Evolutionary conservation across 2,329 filamentous ascomycete genomes (phyloP), one percentile per base, ranked within the genome.

Genomic region (Penicillium sp.): DNA sequence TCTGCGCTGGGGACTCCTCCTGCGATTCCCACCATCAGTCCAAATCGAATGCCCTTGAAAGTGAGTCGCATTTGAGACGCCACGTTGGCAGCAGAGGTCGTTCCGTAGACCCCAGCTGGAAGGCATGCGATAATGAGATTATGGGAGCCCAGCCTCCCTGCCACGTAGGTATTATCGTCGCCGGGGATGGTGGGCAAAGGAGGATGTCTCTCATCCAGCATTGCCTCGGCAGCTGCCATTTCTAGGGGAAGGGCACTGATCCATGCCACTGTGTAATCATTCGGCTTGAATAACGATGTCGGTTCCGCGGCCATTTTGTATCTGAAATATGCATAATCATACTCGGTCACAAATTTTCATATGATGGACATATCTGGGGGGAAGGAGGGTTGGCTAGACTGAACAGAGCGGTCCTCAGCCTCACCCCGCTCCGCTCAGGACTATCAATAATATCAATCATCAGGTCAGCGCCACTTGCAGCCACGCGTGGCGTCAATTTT

Each of bases 21-120:
- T 2, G 74, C 79, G 56, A 81, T 78, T 26, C 80, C 80, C 1
- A 83, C 78, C 75, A 83, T 78, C 2, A 82, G 68, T 5, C 75
- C 73, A 46, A 81, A 61, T 22, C 68, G 58, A 42, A 76, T 26
- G 40, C 73, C 72, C 0, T 71, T 42, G 63, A 80, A 60, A 19
- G 62, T 72, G 25, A 64, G 52, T 22, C 71, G 43, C 70, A 74
- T 75, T 57, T 78, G 68, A 43, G 62, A 68, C 6, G 73, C 73
- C 1, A 79, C 71, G 2, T 57, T 63, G 10, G 76, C 69, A 3
- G 77, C 76, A 25, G 75, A 71, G 13, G 53, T 57, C 42, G 61
- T 75, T 40, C 71, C 76, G 58, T 71, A 75, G 43, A 69, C 64
- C 0, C 75, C 67, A n/a, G 68, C 62, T 4, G 74, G 73, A 0